Percentiles rank a stretch among this genome's conserved stretches.
Evolutionary conservation across 2,329 filamentous ascomycete species (phyloP).

Genomic region (Cladosporium phlei): DNA sequence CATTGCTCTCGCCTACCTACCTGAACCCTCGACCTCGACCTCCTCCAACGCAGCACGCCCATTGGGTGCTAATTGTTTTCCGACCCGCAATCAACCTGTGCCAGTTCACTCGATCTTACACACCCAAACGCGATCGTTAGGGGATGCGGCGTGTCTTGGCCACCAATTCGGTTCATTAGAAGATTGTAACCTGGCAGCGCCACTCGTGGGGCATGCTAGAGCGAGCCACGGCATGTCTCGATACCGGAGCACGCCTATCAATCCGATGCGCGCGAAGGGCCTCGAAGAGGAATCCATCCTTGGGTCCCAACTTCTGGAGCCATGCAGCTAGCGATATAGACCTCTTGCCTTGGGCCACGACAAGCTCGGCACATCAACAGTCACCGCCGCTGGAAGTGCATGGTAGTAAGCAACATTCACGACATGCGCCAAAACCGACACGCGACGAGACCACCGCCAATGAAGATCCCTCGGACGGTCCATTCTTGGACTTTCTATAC

Average conservation of each 20-base stretch:
- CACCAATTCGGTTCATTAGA: not conserved
- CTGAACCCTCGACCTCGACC: too few species aligned
- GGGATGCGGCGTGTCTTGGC: slow-evolving; percentile 3
- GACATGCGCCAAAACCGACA: not conserved
- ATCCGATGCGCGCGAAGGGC: slow-evolving; percentile 38
- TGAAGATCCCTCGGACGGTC: not conserved
- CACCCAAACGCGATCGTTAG: not conserved
- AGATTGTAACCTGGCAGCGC: not conserved
- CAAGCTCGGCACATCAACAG: not conserved
- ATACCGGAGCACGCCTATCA: slow-evolving; percentile 51
- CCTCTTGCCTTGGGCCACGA: slow-evolving; percentile 28
- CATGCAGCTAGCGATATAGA: slow-evolving; percentile 48
- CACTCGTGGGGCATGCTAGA: slow-evolving; percentile 49
- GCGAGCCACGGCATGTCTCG: slow-evolving; percentile 55
- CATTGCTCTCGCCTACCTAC: too few species aligned
- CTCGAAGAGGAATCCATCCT: slow-evolving; percentile 43
- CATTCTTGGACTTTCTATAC: slow-evolving; percentile 46
- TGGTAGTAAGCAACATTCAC: not conserved
- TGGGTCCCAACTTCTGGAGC: slow-evolving; percentile 54
- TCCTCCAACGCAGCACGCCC: too few species aligned
- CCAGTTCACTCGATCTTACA: too few species aligned
- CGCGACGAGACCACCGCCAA: too few species aligned
- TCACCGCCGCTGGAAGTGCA: not conserved
- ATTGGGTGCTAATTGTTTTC: too few species aligned
- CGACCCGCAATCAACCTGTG: too few species aligned